Evolutionary conservation across 805 yeast genomes (phyloP).

Genomic region (Diddensiella caesifluorescens): DNA sequence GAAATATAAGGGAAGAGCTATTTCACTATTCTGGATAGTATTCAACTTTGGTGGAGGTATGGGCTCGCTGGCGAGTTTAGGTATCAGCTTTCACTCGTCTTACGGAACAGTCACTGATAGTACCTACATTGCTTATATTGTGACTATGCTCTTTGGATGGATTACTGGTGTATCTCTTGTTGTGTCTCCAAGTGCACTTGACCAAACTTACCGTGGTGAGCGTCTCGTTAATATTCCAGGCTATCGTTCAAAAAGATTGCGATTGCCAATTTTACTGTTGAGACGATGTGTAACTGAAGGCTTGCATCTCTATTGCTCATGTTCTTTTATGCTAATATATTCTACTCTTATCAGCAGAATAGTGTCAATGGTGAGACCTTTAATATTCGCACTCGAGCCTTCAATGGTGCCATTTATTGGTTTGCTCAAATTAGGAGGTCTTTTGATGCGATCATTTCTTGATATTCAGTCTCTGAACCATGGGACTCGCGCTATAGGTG

Average conservation of each 20-base stretch:
- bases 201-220: slow-evolving; percentile 16
- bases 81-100: slow-evolving; percentile 40
- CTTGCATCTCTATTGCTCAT: slow-evolving; percentile 43
- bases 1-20: slow-evolving; percentile 45
- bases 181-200: slow-evolving; percentile 11
- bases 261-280: slow-evolving; percentile 11
- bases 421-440: slow-evolving; percentile 55
- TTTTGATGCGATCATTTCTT: slow-evolving; percentile 42
- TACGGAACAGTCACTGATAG: slow-evolving; percentile 40
- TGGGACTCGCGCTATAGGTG: slow-evolving; percentile 41
- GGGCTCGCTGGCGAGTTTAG: slow-evolving; percentile 54
- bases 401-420: slow-evolving; percentile 59
- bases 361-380: slow-evolving; percentile 51
- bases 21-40: slow-evolving; percentile 54
- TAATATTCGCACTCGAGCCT: slow-evolving; percentile 53
- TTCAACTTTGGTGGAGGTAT: slow-evolving; percentile 61
- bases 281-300: slow-evolving; percentile 18
- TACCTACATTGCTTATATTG: slow-evolving; percentile 51
- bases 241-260: slow-evolving; percentile 15
- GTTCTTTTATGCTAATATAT: slow-evolving; percentile 60
- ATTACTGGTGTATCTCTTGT: slow-evolving; percentile 27
- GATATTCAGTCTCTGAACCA: slow-evolving; percentile 41
- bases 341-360: slow-evolving; percentile 60
- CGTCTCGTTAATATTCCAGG: slow-evolving; percentile 11
- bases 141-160: slow-evolving; percentile 46